Evolutionary conservation across 2,329 filamentous ascomycete genomes (phyloP).

Genomic region (Chalaropsis thielavioides): DNA sequence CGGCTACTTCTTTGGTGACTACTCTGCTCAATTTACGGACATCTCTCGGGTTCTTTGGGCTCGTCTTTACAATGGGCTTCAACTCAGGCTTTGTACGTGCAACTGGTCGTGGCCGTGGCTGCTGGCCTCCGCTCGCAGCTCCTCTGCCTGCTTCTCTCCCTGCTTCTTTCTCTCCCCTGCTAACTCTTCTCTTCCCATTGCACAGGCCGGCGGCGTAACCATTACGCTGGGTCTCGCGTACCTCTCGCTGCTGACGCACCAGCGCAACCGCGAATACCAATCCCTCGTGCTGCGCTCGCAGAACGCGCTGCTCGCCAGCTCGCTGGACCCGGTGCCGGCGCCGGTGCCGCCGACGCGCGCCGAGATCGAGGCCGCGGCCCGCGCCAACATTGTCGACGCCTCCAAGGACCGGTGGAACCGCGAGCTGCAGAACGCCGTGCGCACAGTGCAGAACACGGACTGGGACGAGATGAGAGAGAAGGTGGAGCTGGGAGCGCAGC

Average conservation of each 20-base stretch:
- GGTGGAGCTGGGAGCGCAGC: slow-evolving; percentile 31
- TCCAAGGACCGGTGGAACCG: slow-evolving; percentile 68
- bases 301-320: slow-evolving; percentile 36
- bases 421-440: slow-evolving; percentile 53
- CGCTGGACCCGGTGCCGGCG: slow-evolving; percentile 36
- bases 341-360: slow-evolving; percentile 36
- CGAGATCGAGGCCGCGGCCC: slow-evolving; percentile 36
- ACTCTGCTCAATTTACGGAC: neutral
- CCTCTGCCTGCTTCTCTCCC: neutral
- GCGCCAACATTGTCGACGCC: slow-evolving; percentile 45
- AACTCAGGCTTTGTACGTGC: slow-evolving; percentile 56
- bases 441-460: slow-evolving; percentile 50
- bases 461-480: slow-evolving; percentile 48
- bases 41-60: neutral
- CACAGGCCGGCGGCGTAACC: slow-evolving; percentile 58
- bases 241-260: slow-evolving; percentile 54
- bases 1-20: neutral
- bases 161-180: neutral
- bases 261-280: slow-evolving; percentile 49
- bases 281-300: slow-evolving; percentile 43
- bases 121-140: neutral
- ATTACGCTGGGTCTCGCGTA: slow-evolving; percentile 61
- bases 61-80: slow-evolving; percentile 47
- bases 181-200: too few relatives aligned
- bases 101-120: neutral